Evolutionary conservation across 176 grass and related monocot genomes (phyloP), one percentile per base, ranked within the genome.

Genomic region (Pontederia crassipes): DNA sequence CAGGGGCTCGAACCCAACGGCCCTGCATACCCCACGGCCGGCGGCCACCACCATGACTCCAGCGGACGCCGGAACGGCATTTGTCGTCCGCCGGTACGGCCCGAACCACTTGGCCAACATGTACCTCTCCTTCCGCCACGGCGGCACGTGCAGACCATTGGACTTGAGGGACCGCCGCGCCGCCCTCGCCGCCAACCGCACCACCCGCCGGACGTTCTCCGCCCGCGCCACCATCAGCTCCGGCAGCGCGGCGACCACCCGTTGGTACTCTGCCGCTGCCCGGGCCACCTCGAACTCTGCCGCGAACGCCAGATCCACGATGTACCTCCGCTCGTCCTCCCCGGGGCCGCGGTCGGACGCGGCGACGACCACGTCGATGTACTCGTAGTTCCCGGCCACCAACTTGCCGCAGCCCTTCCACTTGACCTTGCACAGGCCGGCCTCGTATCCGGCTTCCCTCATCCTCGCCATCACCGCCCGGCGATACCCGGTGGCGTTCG

Each of bases 51-150:
- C 12, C 10, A 15, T 8, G 45, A 67, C 45, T 4, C 68, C 75
- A 7, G 48, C 11, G 4, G 62, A 10, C 49, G 62, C 0, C 16
- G 69, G 50, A 6, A 73, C 24, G 8, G 75, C 58, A 20, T 67
- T 70, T 5, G 76, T 81, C 24, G 78, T 83, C 20, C 87, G 67
- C 67, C 86, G 83, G 83, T 97, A 97, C 0, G 84, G 76, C 0
- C 84, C 93, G 27, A 97, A 84, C 87, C 93, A 97, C 75, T 97
- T 97, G 83, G 84, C 87, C 46, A 88, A 69, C 87, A 97, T 88
- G 83, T 88, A 92, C 0, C 84, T 62, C 7, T 51, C 82, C 79
- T 88, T 97, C 48, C 93, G 69, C 93, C 93, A 97, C n/a, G 92
- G 84, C 28, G 93, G 93, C 52, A 97, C 74, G 76, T 97, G 87